phyloP scores from a whole-genome alignment of 192 early-diverging fungal species.

The Gamsiella multidivaricata region DNA sequence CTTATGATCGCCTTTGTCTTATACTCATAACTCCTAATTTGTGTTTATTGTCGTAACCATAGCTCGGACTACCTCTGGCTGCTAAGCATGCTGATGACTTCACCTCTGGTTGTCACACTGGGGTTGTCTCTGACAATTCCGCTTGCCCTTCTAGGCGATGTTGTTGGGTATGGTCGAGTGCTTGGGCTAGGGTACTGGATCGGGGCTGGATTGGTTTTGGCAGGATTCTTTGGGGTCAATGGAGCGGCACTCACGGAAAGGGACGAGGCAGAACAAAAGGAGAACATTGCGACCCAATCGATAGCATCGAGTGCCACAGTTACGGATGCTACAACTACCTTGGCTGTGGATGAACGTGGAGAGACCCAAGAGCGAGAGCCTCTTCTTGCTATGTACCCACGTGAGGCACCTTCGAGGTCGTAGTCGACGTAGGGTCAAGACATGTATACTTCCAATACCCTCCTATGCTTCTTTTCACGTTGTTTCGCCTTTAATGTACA shows the following conservation, averaged over 20 bases:
- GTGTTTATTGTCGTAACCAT: neutral
- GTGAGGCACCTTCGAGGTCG: neutral
- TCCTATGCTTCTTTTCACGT: neutral
- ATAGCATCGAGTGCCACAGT: neutral
- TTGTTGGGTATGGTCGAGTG: slow-evolving; percentile 69
- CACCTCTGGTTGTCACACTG: slow-evolving; percentile 82
- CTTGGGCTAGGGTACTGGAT: slow-evolving; percentile 68
- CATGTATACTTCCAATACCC: no score
- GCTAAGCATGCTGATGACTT: slow-evolving; percentile 81
- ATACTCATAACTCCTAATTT: neutral
- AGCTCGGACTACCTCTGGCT: slow-evolving; percentile 88
- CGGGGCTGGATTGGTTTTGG: slow-evolving; percentile 73
- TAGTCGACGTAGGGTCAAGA: no score
- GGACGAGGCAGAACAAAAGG: slow-evolving; percentile 18
- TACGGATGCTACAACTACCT: neutral
- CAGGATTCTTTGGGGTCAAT: slow-evolving; percentile 78
- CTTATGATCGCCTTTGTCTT: neutral
- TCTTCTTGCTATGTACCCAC: slow-evolving; percentile 21
- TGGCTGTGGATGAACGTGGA: no score
- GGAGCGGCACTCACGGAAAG: slow-evolving; percentile 45
- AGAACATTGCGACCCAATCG: slow-evolving; percentile 9
- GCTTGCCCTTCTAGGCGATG: slow-evolving; percentile 65
- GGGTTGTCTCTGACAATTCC: slow-evolving; percentile 79
- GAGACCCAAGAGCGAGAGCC: slow-evolving; percentile 15
- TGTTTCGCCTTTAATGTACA: neutral